Percentiles rank a stretch among this genome's conserved stretches.
Conservation (phyloP, 306 rosid genomes). For the Dalbergia oliveri region DNA sequence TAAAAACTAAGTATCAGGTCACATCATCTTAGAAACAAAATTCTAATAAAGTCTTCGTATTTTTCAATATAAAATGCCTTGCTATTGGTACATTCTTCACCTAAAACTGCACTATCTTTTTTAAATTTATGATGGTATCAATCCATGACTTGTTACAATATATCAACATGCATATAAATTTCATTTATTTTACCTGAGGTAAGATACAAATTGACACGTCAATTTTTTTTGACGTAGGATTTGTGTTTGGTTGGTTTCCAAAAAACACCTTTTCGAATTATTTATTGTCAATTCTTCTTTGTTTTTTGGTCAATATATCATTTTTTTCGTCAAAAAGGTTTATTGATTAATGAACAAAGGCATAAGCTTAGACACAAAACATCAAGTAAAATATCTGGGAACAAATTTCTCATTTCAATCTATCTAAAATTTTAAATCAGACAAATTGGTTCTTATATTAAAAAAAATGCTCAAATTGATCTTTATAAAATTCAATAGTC, state of each 20-base stretch:
- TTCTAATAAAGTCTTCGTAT: too few species aligned
- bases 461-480: too few species aligned
- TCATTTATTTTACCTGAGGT: neutral
- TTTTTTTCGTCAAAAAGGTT: too few species aligned
- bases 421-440: too few species aligned
- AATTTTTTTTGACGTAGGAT: neutral
- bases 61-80: neutral
- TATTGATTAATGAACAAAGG: neutral
- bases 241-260: neutral
- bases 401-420: too few species aligned
- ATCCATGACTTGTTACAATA: neutral
- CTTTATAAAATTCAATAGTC: too few species aligned
- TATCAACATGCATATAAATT: neutral
- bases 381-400: too few species aligned
- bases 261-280: neutral
- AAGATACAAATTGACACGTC: neutral
- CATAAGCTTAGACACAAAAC: too few species aligned
- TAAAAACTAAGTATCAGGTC: too few species aligned
- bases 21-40: too few species aligned
- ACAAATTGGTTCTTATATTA: too few species aligned
- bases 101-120: neutral
- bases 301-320: neutral
- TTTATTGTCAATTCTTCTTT: neutral
- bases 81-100: neutral
- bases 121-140: neutral